phyloP scores from a whole-genome alignment of 176 grass and related monocot genomes.

The Musa acuminata region DNA sequence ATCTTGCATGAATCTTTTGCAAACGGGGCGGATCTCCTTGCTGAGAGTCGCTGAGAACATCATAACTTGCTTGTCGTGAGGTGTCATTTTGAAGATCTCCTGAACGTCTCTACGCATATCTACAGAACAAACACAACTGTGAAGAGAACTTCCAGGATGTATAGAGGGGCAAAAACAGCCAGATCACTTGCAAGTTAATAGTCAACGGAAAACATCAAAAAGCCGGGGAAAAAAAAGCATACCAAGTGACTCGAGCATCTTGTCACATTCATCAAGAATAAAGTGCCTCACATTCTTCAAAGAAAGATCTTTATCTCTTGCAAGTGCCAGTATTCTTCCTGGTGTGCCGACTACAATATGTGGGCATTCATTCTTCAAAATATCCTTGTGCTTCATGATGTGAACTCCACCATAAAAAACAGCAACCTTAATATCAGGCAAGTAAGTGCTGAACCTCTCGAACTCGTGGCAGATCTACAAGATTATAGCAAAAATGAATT shows the following conservation, averaged over 20 bases:
- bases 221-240: neutral
- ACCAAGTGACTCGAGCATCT: conserved; percentile 98
- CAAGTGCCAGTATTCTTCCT: conserved; percentile 47
- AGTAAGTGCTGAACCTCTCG: conserved; percentile 97
- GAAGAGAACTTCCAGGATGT: neutral
- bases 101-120: conserved; percentile 97
- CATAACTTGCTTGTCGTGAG: conserved; percentile 99
- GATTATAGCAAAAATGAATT: neutral
- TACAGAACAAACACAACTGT: conserved; percentile 32
- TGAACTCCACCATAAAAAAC: conserved; percentile 98
- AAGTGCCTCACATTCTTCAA: conserved; percentile 99
- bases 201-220: too few relatives aligned
- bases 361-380: conserved; percentile 97
- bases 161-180: neutral
- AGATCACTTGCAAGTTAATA: neutral
- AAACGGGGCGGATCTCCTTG: conserved; percentile 94
- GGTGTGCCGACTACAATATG: conserved; percentile 93
- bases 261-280: conserved; percentile 98
- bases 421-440: conserved; percentile 80
- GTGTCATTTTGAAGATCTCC: conserved; percentile 99
- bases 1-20: conserved; percentile 99
- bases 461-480: conserved; percentile 92
- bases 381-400: conserved; percentile 83
- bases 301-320: conserved; percentile 84
- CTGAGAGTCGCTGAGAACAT: conserved; percentile 99